phyloP scores from a whole-genome alignment of 352 stramenopile genomes.

The Blastocystis sp. region DNA sequence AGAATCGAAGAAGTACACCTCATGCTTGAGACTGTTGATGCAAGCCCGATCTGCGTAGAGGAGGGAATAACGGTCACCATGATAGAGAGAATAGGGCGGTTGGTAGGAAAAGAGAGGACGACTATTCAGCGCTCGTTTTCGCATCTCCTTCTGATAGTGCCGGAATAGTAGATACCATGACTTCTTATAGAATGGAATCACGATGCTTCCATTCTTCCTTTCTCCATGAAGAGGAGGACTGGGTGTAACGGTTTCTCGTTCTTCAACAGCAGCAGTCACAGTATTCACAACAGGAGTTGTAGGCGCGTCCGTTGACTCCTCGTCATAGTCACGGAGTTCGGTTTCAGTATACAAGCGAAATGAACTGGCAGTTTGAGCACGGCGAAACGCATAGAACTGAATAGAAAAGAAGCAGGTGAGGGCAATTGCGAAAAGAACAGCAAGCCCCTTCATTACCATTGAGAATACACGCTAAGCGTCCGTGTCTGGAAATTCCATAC shows the following conservation, averaged over 20 bases:
- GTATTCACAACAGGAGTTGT: too few species aligned
- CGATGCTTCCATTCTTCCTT: neutral
- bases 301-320: too few species aligned
- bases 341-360: too few species aligned
- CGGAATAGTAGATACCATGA: slow-evolving; percentile 34
- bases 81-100: neutral
- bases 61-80: neutral
- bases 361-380: too few species aligned
- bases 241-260: too few species aligned
- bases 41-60: neutral
- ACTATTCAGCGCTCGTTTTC: neutral
- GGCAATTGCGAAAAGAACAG: neutral
- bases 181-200: slow-evolving; percentile 47
- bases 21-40: neutral
- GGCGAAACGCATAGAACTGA: neutral
- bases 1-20: neutral
- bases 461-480: neutral
- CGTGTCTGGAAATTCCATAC: neutral
- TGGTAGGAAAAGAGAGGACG: neutral
- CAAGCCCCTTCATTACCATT: neutral
- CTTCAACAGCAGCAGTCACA: too few species aligned
- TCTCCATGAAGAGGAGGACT: too few species aligned
- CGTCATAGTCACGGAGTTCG: too few species aligned
- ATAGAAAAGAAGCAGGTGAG: neutral
- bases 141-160: slow-evolving; percentile 20